A percentile compares a stretch with the other conserved stretches of the same genome.
These are phyloP conservation scores for Exserohilum rostratum DNA, from an alignment of 2,329 filamentous ascomycete species.

Conservation along the genomic window DNA sequence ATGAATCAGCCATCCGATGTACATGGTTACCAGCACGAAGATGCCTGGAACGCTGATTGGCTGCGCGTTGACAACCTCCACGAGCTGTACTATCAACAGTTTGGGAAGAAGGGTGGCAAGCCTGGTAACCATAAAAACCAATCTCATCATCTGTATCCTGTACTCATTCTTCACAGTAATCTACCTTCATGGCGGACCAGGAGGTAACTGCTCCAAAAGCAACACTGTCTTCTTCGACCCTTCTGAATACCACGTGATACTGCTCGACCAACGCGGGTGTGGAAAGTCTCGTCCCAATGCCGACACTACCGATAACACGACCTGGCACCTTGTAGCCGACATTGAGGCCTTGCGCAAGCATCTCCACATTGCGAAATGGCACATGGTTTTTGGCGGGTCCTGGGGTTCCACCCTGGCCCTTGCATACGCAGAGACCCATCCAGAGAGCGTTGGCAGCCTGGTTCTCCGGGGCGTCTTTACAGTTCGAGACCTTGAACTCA, in stretches of 20 bases:
- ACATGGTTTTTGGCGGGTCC: conserved; percentile 55
- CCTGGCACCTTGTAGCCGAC: conserved; percentile 53
- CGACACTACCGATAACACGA: conserved; percentile 54
- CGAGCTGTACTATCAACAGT: conserved; percentile 49
- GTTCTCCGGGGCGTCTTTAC: conserved; percentile 54
- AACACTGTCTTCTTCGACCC: conserved; percentile 55
- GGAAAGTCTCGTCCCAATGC: conserved; percentile 53
- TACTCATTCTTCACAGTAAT: conserved; percentile 35
- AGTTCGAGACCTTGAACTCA: conserved; percentile 45
- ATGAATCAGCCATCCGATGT: conserved; percentile 23
- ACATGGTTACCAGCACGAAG: conserved; percentile 40
- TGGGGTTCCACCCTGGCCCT: conserved; percentile 56
- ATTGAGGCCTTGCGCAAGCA: conserved; percentile 53
- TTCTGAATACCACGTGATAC: conserved; percentile 52
- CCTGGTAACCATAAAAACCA: conserved; percentile 34
- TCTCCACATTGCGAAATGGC: conserved; percentile 53
- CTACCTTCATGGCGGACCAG: conserved; percentile 55
- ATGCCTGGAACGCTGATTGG: conserved; percentile 43
- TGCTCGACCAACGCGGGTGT: conserved; percentile 56
- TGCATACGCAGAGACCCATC: conserved; percentile 53
- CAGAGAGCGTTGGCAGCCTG: conserved; percentile 47
- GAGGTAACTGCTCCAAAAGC: conserved; percentile 43
- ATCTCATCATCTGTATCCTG: background rate
- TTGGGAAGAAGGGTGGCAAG: conserved; percentile 48
- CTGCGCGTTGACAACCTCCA: conserved; percentile 45